Percentiles rank a stretch among this genome's conserved stretches.
Conservation (phyloP, 352 stramenopile genomes). For the Globisporangium spinosum region DNA sequence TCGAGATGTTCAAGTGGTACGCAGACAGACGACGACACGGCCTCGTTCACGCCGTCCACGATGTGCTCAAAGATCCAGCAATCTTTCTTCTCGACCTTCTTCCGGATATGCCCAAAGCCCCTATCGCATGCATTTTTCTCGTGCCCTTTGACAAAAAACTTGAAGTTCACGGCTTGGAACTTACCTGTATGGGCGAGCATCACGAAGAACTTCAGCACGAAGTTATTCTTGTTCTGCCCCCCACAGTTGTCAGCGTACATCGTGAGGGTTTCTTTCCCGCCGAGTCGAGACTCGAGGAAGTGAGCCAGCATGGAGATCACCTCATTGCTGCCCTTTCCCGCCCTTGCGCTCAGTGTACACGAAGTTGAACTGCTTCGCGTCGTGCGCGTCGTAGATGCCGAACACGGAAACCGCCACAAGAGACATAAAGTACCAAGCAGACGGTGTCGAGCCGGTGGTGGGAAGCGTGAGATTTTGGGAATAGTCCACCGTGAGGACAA, state of each 20-base stretch:
- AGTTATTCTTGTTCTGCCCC: constrained; percentile 27
- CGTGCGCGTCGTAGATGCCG: constrained; percentile 15
- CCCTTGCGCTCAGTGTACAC: constrained; percentile 17
- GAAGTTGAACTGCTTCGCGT: constrained; percentile 13
- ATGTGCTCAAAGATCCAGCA: background rate
- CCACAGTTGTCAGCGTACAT: constrained; percentile 22
- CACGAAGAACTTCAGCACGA: constrained; percentile 15
- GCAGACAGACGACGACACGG: background rate
- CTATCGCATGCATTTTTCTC: constrained; percentile 20
- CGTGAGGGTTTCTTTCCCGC: background rate
- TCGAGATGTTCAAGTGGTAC: background rate
- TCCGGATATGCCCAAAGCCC: background rate
- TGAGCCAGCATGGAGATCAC: constrained; percentile 14
- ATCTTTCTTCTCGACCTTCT: background rate
- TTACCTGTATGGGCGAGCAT: constrained; percentile 3
- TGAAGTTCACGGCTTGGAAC: constrained; percentile 6
- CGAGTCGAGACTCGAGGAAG: background rate
- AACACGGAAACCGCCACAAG: constrained; percentile 18
- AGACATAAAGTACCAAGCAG: constrained; percentile 26
- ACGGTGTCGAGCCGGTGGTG: constrained; percentile 8
- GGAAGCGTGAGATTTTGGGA: constrained; percentile 19
- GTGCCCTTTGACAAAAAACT: constrained; percentile 20
- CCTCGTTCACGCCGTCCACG: background rate
- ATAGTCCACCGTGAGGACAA: constrained; percentile 19
- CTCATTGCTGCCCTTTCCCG: constrained; percentile 18